Base-by-base conservation (phyloP, 345 rosid genomes). In the Draba incana region DNA sequence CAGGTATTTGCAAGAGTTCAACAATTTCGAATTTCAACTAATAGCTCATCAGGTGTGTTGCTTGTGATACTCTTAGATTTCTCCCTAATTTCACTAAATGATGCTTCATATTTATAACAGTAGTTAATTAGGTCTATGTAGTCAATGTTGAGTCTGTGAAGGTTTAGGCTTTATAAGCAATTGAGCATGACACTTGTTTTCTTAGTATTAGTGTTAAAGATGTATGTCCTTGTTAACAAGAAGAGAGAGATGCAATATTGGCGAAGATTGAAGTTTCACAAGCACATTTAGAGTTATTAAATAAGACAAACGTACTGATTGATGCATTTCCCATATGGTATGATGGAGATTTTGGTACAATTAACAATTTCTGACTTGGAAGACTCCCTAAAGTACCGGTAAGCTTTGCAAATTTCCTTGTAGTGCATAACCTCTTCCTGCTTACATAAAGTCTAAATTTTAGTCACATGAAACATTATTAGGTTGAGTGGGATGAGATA, bases 1-100 rank as follows among this genome's bases (percentile, higher is more conserved):
- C 86, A 92, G 98, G 87, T 92, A 92, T 68, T 92, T 96, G 98
- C 98, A 90, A 62, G 98, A 92, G 84, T 88, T 90, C 84, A 94
- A 91, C 71, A 94, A 88, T 71, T 94, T 94, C 69, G 97, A 94
- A 66, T 94, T 87, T 83, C 99, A 87, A 63, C 64, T 89, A 63
- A 85, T 84, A 63, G 81, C 95, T 51, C 90, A 94, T 69, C 99
- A 88, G 96, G 99, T 86, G 66, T 66, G 77, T 82, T 77, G 52
- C 62, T 71, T 46, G 62, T 74, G 59, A 45, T 60, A 43, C 9
- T 51, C 67, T 23, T 64, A 39, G 23, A 31, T 48, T 15, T 56
- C 39, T 30, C 4, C 16, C 55, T 63, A 45, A 24, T 50, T 73
- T 66, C 12, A 35, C 8, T 65, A 16, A 6, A 14, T 72, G 52